These are phyloP conservation scores for Pichia sp. DNA, from an alignment of 1,139 yeast species.

Conservation along the genomic window DNA sequence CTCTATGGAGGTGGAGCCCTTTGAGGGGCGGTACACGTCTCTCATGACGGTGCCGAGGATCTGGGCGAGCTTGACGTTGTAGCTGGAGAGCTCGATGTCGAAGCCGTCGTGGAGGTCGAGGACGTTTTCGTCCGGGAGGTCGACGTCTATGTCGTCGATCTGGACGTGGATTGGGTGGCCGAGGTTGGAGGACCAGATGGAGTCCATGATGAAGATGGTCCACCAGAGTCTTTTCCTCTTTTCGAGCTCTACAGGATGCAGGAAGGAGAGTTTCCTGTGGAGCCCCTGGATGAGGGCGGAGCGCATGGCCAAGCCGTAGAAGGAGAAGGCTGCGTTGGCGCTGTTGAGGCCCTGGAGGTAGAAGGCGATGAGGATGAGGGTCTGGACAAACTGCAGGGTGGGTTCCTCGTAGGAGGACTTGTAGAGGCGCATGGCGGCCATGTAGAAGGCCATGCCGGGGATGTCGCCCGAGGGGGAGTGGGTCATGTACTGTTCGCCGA, in stretches of 20 bases:
- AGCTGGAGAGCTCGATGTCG: slow-evolving; percentile 34
- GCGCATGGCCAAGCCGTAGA: slow-evolving; percentile 44
- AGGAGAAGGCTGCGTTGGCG: slow-evolving; percentile 43
- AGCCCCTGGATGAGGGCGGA: slow-evolving; percentile 42
- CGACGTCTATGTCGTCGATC: slow-evolving; percentile 46
- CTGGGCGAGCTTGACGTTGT: slow-evolving; percentile 41
- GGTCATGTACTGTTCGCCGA: slow-evolving; percentile 34
- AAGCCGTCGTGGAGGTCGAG: slow-evolving; percentile 35
- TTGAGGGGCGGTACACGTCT: slow-evolving; percentile 36
- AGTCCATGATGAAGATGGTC: slow-evolving; percentile 47
- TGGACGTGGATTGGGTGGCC: slow-evolving; percentile 43
- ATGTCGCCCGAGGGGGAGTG: slow-evolving; percentile 18
- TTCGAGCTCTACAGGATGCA: slow-evolving; percentile 30
- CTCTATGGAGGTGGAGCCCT: slow-evolving; percentile 31
- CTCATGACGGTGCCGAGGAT: slow-evolving; percentile 37
- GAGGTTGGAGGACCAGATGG: slow-evolving; percentile 46
- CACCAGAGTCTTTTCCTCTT: slow-evolving; percentile 47
- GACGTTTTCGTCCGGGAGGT: slow-evolving; percentile 39
- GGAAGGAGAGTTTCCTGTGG: slow-evolving; percentile 36
- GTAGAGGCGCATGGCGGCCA: slow-evolving; percentile 39
- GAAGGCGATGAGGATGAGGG: slow-evolving; percentile 41
- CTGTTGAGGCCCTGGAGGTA: slow-evolving; percentile 45
- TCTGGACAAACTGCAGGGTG: slow-evolving; percentile 38
- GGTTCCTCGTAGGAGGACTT: slow-evolving; percentile 39
- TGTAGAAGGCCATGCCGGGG: slow-evolving; percentile 33